A percentile compares a stretch with the other conserved stretches of the same genome.
phyloP scores from a whole-genome alignment of 805 yeast species.

The Kluyveromyces dobzhanskii region DNA sequence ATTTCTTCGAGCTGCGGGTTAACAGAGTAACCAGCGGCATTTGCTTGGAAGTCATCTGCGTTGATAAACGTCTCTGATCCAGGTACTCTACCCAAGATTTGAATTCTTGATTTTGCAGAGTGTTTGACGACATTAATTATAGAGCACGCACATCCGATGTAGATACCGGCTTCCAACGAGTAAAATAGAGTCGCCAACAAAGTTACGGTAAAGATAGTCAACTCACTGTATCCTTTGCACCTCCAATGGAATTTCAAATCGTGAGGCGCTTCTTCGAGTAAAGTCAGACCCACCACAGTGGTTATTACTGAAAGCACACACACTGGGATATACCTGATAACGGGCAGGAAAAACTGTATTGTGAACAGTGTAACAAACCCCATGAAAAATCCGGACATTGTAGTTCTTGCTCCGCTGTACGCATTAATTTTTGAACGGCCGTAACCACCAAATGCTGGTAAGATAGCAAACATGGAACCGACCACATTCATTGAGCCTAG shows the following conservation, averaged over 20 bases:
- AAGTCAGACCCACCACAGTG: slow-evolving; percentile 63
- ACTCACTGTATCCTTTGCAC: slow-evolving; percentile 70
- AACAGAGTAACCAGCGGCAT: slow-evolving; percentile 2
- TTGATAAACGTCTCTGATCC: slow-evolving; percentile 57
- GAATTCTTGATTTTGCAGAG: slow-evolving; percentile 76
- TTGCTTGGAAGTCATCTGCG: slow-evolving; percentile 49
- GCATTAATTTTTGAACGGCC: slow-evolving; percentile 89
- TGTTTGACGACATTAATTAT: slow-evolving; percentile 71
- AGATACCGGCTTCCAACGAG: slow-evolving; percentile 85
- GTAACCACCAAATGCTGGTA: slow-evolving; percentile 94
- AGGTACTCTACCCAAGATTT: slow-evolving; percentile 64
- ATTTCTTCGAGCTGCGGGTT: slow-evolving; percentile 34
- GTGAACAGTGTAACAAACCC: slow-evolving; percentile 67
- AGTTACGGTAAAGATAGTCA: slow-evolving; percentile 60
- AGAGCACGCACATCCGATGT: slow-evolving; percentile 78
- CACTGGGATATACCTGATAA: slow-evolving; percentile 65
- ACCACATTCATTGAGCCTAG: slow-evolving; percentile 67
- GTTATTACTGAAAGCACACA: slow-evolving; percentile 77
- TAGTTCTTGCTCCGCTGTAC: slow-evolving; percentile 79
- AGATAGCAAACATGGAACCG: slow-evolving; percentile 51
- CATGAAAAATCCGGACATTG: slow-evolving; percentile 75
- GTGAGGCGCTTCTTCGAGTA: slow-evolving; percentile 77
- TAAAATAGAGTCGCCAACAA: slow-evolving; percentile 53
- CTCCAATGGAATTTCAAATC: slow-evolving; percentile 67
- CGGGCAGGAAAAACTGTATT: slow-evolving; percentile 48